Conservation (phyloP, 305 asterid species). For the Galium porrigens region DNA sequence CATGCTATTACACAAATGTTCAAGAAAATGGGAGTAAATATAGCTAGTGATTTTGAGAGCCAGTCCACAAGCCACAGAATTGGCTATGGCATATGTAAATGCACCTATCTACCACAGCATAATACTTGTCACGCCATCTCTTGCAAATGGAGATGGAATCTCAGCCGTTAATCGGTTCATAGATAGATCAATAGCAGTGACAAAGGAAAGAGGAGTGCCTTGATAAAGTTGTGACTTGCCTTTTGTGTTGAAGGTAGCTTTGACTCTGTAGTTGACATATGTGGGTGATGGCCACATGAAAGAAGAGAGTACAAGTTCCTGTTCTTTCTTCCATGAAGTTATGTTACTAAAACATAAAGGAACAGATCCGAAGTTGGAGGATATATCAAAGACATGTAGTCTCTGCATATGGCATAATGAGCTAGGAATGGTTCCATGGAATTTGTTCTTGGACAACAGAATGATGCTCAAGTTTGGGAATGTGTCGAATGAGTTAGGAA, state of each 20-base stretch:
- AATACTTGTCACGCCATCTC: conserved; percentile 15
- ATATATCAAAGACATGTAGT: conserved; percentile 11
- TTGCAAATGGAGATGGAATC: conserved; percentile 10
- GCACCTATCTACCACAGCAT: conserved; percentile 13
- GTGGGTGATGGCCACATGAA: conserved; percentile 14
- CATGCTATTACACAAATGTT: neutral
- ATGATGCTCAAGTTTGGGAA: conserved; percentile 6
- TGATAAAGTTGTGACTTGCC: conserved; percentile 14
- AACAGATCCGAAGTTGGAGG: conserved; percentile 10
- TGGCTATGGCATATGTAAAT: no score
- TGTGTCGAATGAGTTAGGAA: conserved; percentile 9
- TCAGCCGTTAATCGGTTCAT: conserved; percentile 2
- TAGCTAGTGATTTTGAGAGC: neutral
- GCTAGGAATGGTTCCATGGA: conserved; percentile 6
- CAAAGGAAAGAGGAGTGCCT: conserved; percentile 18
- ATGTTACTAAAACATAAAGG: conserved; percentile 16
- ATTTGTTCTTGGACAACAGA: neutral
- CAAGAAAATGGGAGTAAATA: no score
- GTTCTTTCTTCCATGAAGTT: conserved; percentile 11
- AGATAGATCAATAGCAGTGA: conserved; percentile 15
- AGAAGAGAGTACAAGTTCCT: conserved; percentile 5
- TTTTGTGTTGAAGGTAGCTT: conserved; percentile 17
- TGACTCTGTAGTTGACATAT: conserved; percentile 14
- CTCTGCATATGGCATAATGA: conserved; percentile 5
- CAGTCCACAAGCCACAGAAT: neutral